Conservation (phyloP, 352 stramenopile species). For the Phytophthora sp. region DNA sequence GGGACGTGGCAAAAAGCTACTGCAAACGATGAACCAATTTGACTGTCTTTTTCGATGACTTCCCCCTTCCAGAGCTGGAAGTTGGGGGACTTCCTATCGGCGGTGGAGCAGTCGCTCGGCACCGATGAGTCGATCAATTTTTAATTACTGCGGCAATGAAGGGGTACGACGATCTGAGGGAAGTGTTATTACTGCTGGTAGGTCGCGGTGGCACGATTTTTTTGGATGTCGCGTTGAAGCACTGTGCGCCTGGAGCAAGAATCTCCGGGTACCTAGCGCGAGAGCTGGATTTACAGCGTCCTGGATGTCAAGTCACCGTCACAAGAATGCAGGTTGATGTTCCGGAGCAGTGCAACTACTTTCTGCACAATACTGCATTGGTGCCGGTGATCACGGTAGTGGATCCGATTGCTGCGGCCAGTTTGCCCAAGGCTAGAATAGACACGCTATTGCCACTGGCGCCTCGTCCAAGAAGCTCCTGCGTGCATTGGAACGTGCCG, state of each 20-base stretch:
- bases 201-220: conserved; percentile 80
- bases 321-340: conserved; percentile 41
- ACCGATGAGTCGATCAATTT: conserved; percentile 15
- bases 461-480: conserved; percentile 29
- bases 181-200: conserved; percentile 22
- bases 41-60: conserved; percentile 90
- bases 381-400: conserved; percentile 68
- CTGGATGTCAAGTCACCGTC: conserved; percentile 48
- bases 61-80: conserved; percentile 66
- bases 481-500: conserved; percentile 31
- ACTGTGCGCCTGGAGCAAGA: conserved; percentile 51
- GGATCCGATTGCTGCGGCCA: conserved; percentile 34
- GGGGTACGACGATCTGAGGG: background rate
- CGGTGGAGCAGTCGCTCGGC: background rate
- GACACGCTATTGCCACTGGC: conserved; percentile 7
- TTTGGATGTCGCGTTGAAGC: conserved; percentile 56
- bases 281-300: conserved; percentile 49
- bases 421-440: background rate
- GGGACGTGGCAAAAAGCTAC: conserved; percentile 75
- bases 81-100: background rate
- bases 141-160: background rate
- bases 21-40: conserved; percentile 61
- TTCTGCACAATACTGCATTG: conserved; percentile 61
- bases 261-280: conserved; percentile 76
- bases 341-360: conserved; percentile 67